Conservation (phyloP, 768 basidiomycete genomes). For the Mycena alexandri region DNA sequence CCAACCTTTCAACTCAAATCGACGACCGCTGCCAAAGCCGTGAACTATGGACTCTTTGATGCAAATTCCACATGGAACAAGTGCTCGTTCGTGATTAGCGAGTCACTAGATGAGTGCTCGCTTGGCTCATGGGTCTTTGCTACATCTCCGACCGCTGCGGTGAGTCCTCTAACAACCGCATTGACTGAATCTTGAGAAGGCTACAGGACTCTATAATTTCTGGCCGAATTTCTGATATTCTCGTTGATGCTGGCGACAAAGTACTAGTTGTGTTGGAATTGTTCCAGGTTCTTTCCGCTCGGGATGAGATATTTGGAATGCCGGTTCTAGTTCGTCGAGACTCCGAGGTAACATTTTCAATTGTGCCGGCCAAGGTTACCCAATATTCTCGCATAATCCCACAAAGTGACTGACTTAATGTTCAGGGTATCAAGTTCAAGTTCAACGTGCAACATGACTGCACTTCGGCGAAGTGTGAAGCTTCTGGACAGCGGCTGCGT, state of each 20-base stretch:
- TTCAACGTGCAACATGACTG: slow-evolving; percentile 46
- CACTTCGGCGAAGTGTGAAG: slow-evolving; percentile 23
- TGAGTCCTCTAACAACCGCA: background rate
- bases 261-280: background rate
- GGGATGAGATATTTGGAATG: slow-evolving; percentile 13
- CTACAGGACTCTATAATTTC: slow-evolving; percentile 5
- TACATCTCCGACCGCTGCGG: slow-evolving; percentile 2
- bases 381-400: background rate
- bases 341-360: background rate
- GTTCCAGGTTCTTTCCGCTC: background rate
- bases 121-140: slow-evolving; percentile 8
- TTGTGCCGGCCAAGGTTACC: slow-evolving; percentile 6
- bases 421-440: slow-evolving; percentile 29
- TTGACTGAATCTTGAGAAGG: background rate
- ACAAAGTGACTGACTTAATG: background rate
- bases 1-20: slow-evolving; percentile 1
- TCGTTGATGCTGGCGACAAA: background rate
- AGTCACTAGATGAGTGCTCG: slow-evolving; percentile 7
- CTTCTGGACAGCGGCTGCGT: slow-evolving; percentile 9
- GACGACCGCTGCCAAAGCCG: background rate
- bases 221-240: slow-evolving; percentile 4
- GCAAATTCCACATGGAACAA: background rate
- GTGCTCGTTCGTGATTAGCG: slow-evolving; percentile 9
- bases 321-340: slow-evolving; percentile 11
- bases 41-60: background rate